A percentile compares a stretch with the other conserved stretches of the same genome.
These are phyloP conservation scores for Schrenkiella parvula DNA, from an alignment of 345 rosid genomes.

Conservation along the genomic window DNA sequence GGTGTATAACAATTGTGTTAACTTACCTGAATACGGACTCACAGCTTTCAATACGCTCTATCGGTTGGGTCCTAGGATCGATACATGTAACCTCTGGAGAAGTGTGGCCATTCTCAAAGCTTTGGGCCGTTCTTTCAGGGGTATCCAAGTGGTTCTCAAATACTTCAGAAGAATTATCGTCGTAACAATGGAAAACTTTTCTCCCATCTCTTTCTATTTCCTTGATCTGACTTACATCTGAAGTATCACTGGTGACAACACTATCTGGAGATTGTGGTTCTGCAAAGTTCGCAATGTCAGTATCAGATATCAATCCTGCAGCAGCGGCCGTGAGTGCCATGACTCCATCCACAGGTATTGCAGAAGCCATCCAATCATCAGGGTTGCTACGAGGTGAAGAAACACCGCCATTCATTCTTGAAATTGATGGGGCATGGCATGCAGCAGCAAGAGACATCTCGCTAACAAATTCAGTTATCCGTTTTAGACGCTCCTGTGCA, in stretches of 20 bases:
- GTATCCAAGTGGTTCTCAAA: conserved; percentile 54
- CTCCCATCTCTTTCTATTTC: conserved; percentile 57
- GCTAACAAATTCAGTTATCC: too few relatives aligned
- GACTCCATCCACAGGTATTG: conserved; percentile 73
- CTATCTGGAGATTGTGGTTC: conserved; percentile 72
- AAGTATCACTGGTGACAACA: conserved; percentile 57
- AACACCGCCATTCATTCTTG: conserved; percentile 39
- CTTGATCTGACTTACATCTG: conserved; percentile 56
- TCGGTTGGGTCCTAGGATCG: conserved; percentile 37
- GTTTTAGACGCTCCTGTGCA: neutral
- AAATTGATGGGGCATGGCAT: neutral
- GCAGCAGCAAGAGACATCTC: too few relatives aligned
- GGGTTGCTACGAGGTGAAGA: conserved; percentile 37
- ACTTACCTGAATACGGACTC: conserved; percentile 75
- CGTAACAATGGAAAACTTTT: conserved; percentile 42
- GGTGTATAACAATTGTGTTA: neutral
- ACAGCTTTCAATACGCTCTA: conserved; percentile 68
- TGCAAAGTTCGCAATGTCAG: conserved; percentile 50
- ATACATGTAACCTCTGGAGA: conserved; percentile 60
- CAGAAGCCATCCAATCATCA: conserved; percentile 75
- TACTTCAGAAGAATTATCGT: conserved; percentile 67
- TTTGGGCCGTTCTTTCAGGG: conserved; percentile 47
- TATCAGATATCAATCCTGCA: conserved; percentile 60
- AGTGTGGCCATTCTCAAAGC: conserved; percentile 49
- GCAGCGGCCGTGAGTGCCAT: conserved; percentile 78